Conservation (phyloP, 2,329 filamentous ascomycete genomes). For the Pseudocercospora musae region DNA sequence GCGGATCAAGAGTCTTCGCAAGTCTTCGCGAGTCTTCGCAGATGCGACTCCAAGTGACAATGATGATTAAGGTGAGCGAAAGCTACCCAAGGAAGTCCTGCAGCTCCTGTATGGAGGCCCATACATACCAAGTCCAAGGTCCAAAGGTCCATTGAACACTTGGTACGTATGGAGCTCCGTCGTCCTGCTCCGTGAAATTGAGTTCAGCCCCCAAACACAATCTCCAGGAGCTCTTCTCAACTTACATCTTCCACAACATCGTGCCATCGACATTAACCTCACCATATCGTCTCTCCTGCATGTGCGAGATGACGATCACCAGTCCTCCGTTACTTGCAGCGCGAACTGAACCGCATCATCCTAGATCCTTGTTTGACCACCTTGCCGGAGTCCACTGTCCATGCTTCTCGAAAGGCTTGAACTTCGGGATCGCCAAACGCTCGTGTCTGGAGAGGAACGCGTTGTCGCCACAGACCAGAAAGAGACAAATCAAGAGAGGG, state of each 20-base stretch:
- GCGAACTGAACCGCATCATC: not conserved
- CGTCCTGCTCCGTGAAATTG: not conserved
- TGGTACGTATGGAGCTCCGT: too few species aligned
- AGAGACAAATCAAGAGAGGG: not conserved
- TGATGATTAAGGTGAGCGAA: not conserved
- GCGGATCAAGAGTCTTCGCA: not conserved
- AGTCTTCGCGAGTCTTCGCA: too few species aligned
- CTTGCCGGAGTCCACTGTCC: not conserved
- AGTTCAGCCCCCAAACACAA: not conserved
- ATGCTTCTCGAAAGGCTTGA: constrained; percentile 1
- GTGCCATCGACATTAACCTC: not conserved
- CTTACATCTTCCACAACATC: not conserved
- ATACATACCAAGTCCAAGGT: too few species aligned
- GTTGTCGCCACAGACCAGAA: not conserved
- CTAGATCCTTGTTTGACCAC: not conserved
- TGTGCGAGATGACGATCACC: not conserved
- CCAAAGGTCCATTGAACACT: too few species aligned
- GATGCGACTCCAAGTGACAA: not conserved
- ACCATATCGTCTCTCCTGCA: not conserved
- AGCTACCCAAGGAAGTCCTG: not conserved
- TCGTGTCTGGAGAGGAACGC: not conserved
- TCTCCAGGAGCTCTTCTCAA: not conserved
- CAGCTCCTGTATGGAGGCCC: too few species aligned
- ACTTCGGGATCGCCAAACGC: not conserved
- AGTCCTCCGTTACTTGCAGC: not conserved